A percentile compares a stretch with the other conserved stretches of the same genome.
Conservation (phyloP, 1,139 yeast species). For the Kurtzmaniella natalensis region DNA sequence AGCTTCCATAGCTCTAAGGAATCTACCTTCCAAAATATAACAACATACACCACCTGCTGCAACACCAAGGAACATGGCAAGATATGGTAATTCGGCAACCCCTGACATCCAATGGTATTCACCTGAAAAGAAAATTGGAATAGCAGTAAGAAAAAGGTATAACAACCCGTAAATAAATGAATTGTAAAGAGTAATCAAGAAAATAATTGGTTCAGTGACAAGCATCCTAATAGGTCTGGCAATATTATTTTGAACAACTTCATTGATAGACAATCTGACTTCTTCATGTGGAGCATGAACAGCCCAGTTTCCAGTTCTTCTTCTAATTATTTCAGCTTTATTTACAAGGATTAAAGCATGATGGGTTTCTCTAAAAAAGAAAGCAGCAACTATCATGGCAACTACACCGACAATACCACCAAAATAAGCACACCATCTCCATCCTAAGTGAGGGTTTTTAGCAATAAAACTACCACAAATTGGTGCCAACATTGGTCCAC, state of each 20-base stretch:
- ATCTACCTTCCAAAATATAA: slow-evolving; percentile 17
- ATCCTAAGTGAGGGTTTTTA: slow-evolving; percentile 26
- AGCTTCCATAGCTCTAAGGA: slow-evolving; percentile 27
- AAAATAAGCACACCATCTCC: slow-evolving; percentile 53
- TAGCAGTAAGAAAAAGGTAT: slow-evolving; percentile 67
- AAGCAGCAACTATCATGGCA: slow-evolving; percentile 21
- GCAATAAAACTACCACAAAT: slow-evolving; percentile 36
- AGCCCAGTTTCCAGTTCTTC: slow-evolving; percentile 58
- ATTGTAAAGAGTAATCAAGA: slow-evolving; percentile 67
- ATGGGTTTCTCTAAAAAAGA: slow-evolving; percentile 40
- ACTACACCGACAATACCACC: slow-evolving; percentile 40
- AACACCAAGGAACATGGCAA: slow-evolving; percentile 56
- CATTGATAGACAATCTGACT: slow-evolving; percentile 52
- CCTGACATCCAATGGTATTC: slow-evolving; percentile 51
- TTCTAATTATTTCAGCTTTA: slow-evolving; percentile 54
- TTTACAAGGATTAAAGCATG: slow-evolving; percentile 41
- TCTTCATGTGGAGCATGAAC: slow-evolving; percentile 77
- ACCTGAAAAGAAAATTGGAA: slow-evolving; percentile 60
- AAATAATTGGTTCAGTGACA: slow-evolving; percentile 64
- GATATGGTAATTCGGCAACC: slow-evolving; percentile 53
- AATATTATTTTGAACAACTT: slow-evolving; percentile 60
- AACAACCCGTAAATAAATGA: slow-evolving; percentile 82
- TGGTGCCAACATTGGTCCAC: slow-evolving; percentile 77
- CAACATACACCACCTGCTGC: slow-evolving; percentile 43
- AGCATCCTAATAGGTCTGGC: slow-evolving; percentile 65